Percentiles rank a stretch among this genome's conserved stretches.
Evolutionary conservation across 2,329 filamentous ascomycete genomes (phyloP).

Genomic region (Fusarium devonianum): DNA sequence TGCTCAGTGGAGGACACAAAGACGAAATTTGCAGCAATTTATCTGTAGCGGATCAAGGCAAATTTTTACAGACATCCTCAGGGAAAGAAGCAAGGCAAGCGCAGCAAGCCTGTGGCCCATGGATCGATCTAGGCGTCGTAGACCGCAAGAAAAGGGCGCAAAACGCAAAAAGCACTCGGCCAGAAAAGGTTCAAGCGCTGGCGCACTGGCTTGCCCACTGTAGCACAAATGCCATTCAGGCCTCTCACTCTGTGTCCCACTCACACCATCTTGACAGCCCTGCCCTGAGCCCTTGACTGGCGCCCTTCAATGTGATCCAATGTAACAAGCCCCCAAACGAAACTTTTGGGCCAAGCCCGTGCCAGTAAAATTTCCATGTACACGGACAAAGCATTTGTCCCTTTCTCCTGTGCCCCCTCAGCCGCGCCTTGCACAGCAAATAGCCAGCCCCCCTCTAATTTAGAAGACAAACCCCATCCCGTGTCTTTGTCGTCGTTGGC

Average conservation of each 20-base stretch:
- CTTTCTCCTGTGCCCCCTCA: conserved; percentile 29
- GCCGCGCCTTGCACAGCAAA: conserved; percentile 41
- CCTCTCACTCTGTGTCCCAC: conserved; percentile 17
- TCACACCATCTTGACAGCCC: conserved; percentile 33
- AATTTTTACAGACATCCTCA: conserved; percentile 18
- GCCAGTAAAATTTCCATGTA: conserved; percentile 37
- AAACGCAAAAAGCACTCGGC: conserved; percentile 21
- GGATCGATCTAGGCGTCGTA: conserved; percentile 38
- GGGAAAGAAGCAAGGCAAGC: conserved; percentile 21
- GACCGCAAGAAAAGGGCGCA: conserved; percentile 22
- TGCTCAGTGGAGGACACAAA: conserved; percentile 23
- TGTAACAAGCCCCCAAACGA: conserved; percentile 32
- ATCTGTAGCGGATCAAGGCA: conserved; percentile 25
- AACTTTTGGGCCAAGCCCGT: conserved; percentile 27
- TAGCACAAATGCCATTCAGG: conserved; percentile 3
- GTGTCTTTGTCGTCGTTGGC: conserved; percentile 38
- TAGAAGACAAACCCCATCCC: conserved; percentile 34
- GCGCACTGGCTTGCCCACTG: no score
- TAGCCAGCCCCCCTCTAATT: conserved; percentile 35
- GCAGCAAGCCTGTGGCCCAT: conserved; percentile 19
- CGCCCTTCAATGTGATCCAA: conserved; percentile 29
- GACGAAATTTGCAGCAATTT: conserved; percentile 24
- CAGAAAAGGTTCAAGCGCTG: conserved; percentile 20
- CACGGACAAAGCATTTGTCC: conserved; percentile 9
- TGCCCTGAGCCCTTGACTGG: conserved; percentile 35